These are phyloP conservation scores for Warburgia ugandensis DNA, from an alignment of 164 flowering plant genomes.

Conservation along the genomic window DNA sequence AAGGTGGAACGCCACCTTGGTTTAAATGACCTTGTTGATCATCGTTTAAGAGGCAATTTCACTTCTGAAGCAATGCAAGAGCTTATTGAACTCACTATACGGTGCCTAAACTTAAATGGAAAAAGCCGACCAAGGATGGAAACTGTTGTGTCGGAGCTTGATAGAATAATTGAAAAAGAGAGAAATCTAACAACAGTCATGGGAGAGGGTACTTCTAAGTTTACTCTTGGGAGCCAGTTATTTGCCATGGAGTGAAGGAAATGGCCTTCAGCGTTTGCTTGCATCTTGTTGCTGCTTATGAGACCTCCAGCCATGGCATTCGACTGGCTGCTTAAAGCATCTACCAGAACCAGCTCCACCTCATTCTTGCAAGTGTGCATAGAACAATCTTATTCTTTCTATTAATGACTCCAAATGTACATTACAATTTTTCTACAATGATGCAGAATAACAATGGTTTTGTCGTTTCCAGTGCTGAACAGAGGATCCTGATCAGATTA, in stretches of 20 bases:
- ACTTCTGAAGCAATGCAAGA: conserved; percentile 51
- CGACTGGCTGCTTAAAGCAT: not conserved
- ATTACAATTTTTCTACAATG: conserved; percentile 1
- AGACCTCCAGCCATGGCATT: not conserved
- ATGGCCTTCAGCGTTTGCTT: conserved; percentile 5
- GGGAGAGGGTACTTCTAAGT: conserved; percentile 47
- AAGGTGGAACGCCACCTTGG: conserved; percentile 40
- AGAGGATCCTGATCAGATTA: not conserved
- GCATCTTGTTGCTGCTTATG: conserved; percentile 1
- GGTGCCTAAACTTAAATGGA: conserved; percentile 43
- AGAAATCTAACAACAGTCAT: conserved; percentile 46
- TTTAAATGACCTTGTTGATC: conserved; percentile 39
- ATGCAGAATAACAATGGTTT: conserved; percentile 3
- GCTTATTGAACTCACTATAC: conserved; percentile 34
- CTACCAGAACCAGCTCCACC: not conserved
- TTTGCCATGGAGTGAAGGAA: conserved; percentile 27
- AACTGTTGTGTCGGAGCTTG: conserved; percentile 40
- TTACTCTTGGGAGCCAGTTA: conserved; percentile 54
- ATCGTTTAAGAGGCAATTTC: conserved; percentile 41
- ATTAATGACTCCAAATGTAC: not conserved
- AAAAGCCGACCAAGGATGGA: conserved; percentile 46
- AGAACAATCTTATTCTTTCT: not conserved
- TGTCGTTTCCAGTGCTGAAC: not conserved
- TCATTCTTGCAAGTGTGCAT: conserved; percentile 7
- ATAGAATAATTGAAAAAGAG: conserved; percentile 52